Percentiles rank a stretch among this genome's conserved stretches.
These are phyloP conservation scores for Saururus chinensis DNA, from an alignment of 164 flowering plant species.

Conservation along the genomic window DNA sequence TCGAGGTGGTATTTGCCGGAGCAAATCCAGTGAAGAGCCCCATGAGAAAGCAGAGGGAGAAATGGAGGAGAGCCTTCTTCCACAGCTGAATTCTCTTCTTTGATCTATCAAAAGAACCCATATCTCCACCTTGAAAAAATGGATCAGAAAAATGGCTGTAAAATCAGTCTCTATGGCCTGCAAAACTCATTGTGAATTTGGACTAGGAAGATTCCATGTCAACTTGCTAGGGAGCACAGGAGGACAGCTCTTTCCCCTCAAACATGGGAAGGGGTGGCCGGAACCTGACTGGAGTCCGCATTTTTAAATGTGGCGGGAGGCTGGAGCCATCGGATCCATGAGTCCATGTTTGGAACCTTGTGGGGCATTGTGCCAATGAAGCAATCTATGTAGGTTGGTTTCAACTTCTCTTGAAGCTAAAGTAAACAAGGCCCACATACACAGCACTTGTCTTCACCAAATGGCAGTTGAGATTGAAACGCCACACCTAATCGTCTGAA, in stretches of 20 bases:
- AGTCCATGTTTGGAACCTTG: constrained; percentile 6
- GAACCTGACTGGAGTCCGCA: neutral
- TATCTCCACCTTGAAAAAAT: constrained; percentile 4
- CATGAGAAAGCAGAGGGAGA: constrained; percentile 68
- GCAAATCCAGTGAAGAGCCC: constrained; percentile 94
- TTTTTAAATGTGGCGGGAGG: constrained; percentile 1
- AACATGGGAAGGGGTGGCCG: neutral
- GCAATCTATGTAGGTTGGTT: constrained; percentile 9
- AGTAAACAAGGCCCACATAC: constrained; percentile 16
- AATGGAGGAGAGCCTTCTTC: constrained; percentile 77
- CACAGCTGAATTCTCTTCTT: constrained; percentile 69
- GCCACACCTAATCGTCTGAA: constrained; percentile 16
- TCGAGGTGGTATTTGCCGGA: constrained; percentile 38
- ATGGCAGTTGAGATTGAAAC: constrained; percentile 50
- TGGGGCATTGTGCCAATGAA: constrained; percentile 4
- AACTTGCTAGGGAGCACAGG: neutral
- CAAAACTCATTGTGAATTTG: neutral
- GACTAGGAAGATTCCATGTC: neutral
- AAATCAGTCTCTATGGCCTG: neutral
- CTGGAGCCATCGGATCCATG: neutral
- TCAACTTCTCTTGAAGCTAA: constrained; percentile 37
- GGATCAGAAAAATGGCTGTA: neutral
- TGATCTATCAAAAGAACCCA: constrained; percentile 61
- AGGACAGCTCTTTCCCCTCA: neutral
- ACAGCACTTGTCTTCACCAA: constrained; percentile 35